A percentile compares a stretch with the other conserved stretches of the same genome.
Conservation (phyloP, 78 protist genomes). For the Dictyostelium citrinum region DNA sequence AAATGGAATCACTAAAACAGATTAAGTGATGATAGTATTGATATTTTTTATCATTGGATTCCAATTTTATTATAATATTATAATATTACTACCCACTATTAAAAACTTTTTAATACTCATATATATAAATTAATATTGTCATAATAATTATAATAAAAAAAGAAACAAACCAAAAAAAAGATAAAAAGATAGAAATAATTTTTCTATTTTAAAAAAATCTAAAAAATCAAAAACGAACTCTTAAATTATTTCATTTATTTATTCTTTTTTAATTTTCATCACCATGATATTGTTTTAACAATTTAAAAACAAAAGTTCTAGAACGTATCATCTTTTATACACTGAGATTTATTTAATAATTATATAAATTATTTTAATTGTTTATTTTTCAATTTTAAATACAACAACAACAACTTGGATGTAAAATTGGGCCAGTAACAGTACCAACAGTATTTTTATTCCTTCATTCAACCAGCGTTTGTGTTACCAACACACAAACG, state of each 20-base stretch:
- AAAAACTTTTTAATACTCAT: background rate
- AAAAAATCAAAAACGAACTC: background rate
- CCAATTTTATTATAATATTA: background rate
- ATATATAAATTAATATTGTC: background rate
- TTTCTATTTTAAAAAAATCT: background rate
- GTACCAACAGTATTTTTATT: no score
- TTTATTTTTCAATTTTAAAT: no score
- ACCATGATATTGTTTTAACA: no score
- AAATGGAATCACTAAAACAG: background rate
- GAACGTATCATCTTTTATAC: no score
- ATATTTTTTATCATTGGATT: background rate
- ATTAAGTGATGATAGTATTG: background rate
- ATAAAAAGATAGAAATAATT: background rate
- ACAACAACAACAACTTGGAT: no score
- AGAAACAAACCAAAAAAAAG: background rate
- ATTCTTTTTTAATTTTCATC: no score
- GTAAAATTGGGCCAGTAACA: no score
- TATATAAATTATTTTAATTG: no score
- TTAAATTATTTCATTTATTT: background rate
- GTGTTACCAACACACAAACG: no score
- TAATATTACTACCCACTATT: background rate
- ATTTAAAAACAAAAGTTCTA: no score
- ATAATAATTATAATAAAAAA: background rate
- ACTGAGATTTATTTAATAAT: no score
- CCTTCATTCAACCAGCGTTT: no score